phyloP scores from a whole-genome alignment of 2,329 filamentous ascomycete genomes.

The Sphaceloma murrayae region DNA sequence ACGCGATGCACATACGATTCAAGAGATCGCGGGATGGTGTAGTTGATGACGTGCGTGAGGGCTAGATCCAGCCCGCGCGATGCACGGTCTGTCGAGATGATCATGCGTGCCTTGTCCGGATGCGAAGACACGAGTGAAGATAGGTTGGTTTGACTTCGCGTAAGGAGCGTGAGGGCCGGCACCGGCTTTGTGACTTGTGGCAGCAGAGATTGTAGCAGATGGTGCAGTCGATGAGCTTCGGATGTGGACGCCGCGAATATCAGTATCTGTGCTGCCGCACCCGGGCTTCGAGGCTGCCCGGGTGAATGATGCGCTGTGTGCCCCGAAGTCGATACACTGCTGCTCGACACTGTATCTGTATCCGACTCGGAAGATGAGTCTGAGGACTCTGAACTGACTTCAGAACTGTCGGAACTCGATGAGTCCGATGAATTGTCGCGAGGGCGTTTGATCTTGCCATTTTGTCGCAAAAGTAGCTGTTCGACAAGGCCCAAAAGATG shows the following conservation, averaged over 20 bases:
- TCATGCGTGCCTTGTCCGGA: conserved; percentile 53
- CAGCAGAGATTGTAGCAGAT: conserved; percentile 49
- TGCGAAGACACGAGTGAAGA: conserved; percentile 48
- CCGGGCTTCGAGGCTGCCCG: conserved; percentile 18
- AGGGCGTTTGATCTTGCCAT: conserved; percentile 23
- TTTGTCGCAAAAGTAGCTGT: conserved; percentile 18
- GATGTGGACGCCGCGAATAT: conserved; percentile 91
- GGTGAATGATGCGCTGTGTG: no score
- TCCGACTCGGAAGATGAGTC: conserved; percentile 12
- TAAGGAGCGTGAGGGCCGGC: conserved; percentile 33
- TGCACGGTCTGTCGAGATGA: conserved; percentile 88
- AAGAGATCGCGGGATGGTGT: conserved; percentile 75
- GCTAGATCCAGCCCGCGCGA: conserved; percentile 73
- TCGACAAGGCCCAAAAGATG: conserved; percentile 56
- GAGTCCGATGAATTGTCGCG: conserved; percentile 18
- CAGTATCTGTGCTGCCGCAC: conserved; percentile 34
- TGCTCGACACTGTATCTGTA: no score
- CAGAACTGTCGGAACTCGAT: conserved; percentile 20
- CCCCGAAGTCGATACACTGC: no score
- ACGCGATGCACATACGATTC: conserved; percentile 86
- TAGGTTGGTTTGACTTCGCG: conserved; percentile 53
- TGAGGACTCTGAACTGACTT: background rate
- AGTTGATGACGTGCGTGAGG: conserved; percentile 82
- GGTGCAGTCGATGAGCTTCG: conserved; percentile 72
- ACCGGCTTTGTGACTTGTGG: conserved; percentile 24